Base-by-base conservation (phyloP, 495 filamentous ascomycete species). In the Aspergillus indologenus region DNA sequence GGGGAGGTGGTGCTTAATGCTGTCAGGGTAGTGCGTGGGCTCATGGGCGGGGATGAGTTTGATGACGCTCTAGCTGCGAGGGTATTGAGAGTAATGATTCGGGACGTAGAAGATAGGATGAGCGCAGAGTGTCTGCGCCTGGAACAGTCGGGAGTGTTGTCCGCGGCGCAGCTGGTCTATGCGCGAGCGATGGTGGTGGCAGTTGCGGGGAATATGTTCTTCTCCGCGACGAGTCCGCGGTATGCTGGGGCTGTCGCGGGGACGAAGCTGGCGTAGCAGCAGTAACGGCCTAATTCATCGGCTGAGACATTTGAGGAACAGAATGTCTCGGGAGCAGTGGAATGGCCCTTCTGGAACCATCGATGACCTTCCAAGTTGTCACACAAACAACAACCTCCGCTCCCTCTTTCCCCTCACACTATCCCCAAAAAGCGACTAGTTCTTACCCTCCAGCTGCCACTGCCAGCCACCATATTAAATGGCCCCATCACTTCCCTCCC, bases 201-300 rank as follows among this genome's bases (percentile, higher is more conserved):
- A 2, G 31, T 54, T 2, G 60, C 60, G 9, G 63, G 63, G 14
- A 65, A 65, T 57, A 45, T 62, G 40, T 62, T 57, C 14, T 65
- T 48, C 31, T 65, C 60, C 3, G 63, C 63, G 5, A 65, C 63
- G 4, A 54, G 43, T 49, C n/a, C 44, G 22, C 47, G 63, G 12
- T 65, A 65, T 60, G 63, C 63, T 7, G 45, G 56, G n/a, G 61
- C 21, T 12, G 53, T 59, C 15, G 43, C 49, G 15, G 61, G 56
- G 31, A 59, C 56, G 17, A 19, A 29, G 22, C 46, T 62, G 18
- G 45, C 44, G 5, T 52, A 52, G 49, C 12, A 40, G 34, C 7
- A 15, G 34, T n/a, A n/a, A n/a, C n/a, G n/a, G n/a, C n/a, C n/a
- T n/a, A n/a, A n/a, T n/a, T n/a, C n/a, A n/a, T n/a, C n/a, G n/a